Evolutionary conservation across 179 eudicot species (phyloP).

Genomic region (Beta lomatogona): DNA sequence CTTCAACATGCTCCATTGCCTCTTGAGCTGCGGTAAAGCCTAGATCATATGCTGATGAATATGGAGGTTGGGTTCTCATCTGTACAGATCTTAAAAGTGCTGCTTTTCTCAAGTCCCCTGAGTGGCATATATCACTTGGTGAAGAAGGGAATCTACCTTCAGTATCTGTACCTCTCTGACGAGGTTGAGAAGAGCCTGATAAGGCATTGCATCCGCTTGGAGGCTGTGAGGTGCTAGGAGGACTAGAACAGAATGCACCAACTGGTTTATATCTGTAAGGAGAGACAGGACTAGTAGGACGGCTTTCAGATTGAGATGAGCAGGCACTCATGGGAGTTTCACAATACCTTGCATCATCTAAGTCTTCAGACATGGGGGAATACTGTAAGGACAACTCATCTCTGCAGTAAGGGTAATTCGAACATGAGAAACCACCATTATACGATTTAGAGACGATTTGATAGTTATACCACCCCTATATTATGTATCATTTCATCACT

Average conservation of each 20-base stretch:
- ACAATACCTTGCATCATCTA: conserved; percentile 67
- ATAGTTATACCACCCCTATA: not conserved
- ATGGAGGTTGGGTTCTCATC: conserved; percentile 81
- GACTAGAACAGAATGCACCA: conserved; percentile 50
- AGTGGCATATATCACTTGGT: conserved; percentile 97
- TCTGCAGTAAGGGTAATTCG: conserved; percentile 44
- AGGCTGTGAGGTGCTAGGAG: conserved; percentile 53
- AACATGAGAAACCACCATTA: not conserved
- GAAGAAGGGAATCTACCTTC: conserved; percentile 97
- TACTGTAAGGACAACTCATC: conserved; percentile 76
- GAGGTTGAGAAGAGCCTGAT: conserved; percentile 52
- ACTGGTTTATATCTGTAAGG: conserved; percentile 72
- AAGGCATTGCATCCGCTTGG: conserved; percentile 37
- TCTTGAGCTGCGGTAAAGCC: conserved; percentile 47
- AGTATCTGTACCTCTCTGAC: conserved; percentile 80
- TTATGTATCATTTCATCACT: not conserved
- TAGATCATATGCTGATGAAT: conserved; percentile 48
- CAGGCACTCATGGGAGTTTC: conserved; percentile 61
- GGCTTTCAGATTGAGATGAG: conserved; percentile 78
- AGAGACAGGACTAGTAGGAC: conserved; percentile 89
- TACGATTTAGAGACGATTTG: not conserved
- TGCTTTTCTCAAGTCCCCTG: conserved; percentile 90
- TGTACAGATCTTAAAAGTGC: conserved; percentile 92
- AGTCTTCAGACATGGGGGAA: conserved; percentile 97
- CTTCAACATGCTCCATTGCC: conserved; percentile 41